Evolutionary conservation across 768 basidiomycete species (phyloP).

Genomic region (Suillus brevipes): DNA sequence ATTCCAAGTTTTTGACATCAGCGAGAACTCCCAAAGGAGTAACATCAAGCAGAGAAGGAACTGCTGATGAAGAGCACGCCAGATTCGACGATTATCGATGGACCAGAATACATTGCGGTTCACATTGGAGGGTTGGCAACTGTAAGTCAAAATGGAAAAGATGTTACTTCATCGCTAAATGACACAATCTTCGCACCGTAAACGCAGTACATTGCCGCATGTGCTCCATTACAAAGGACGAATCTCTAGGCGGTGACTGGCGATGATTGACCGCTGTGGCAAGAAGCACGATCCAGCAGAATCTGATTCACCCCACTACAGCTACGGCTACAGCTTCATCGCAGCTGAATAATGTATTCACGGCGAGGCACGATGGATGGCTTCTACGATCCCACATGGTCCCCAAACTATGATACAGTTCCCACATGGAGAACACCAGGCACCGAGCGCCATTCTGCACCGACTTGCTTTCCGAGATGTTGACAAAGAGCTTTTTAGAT

Average conservation of each 20-base stretch:
- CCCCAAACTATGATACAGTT: background rate
- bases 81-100: background rate
- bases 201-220: background rate
- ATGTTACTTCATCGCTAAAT: background rate
- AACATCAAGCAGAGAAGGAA: background rate
- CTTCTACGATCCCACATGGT: background rate
- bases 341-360: background rate
- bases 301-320: background rate
- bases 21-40: background rate
- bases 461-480: background rate
- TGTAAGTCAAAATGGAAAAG: background rate
- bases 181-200: background rate
- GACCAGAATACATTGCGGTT: background rate
- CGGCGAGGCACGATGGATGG: background rate
- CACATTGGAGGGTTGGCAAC: background rate
- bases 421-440: background rate
- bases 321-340: background rate
- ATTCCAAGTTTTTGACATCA: slow-evolving; percentile 47
- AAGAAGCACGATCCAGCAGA: background rate
- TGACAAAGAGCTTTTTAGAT: background rate
- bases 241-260: background rate
- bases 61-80: background rate
- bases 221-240: background rate
- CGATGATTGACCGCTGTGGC: background rate
- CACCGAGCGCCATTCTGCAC: background rate